phyloP scores from a whole-genome alignment of 2,329 filamentous ascomycete species.

The Davidsoniella australis region DNA sequence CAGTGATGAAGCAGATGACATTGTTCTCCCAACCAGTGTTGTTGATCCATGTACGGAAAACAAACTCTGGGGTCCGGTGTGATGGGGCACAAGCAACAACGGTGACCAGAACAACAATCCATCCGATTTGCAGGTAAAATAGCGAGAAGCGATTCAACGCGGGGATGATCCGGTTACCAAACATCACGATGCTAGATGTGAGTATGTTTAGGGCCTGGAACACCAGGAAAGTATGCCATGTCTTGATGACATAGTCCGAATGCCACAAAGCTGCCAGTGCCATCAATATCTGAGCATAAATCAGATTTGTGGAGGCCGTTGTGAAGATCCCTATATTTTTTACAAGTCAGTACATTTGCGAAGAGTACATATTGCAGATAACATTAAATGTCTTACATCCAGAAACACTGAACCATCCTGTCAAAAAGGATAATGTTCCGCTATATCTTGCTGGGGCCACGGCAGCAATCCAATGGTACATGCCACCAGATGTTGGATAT shows the following conservation, averaged over 20 bases:
- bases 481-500: slow-evolving; percentile 31
- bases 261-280: slow-evolving; percentile 26
- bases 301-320: slow-evolving; percentile 27
- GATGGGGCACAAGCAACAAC: slow-evolving; percentile 29
- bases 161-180: slow-evolving; percentile 28
- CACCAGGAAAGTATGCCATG: slow-evolving; percentile 32
- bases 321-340: slow-evolving; percentile 23
- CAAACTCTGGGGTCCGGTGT: slow-evolving; percentile 29
- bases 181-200: slow-evolving; percentile 28
- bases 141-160: slow-evolving; percentile 27
- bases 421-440: slow-evolving; percentile 10
- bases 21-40: slow-evolving; percentile 34
- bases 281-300: slow-evolving; percentile 26
- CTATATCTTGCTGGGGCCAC: slow-evolving; percentile 21
- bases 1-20: slow-evolving; percentile 32
- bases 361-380: too few species aligned
- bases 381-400: slow-evolving; percentile 7
- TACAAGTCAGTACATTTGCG: neutral
- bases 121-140: slow-evolving; percentile 29
- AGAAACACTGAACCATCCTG: slow-evolving; percentile 11
- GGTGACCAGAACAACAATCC: slow-evolving; percentile 29
- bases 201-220: slow-evolving; percentile 27
- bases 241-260: slow-evolving; percentile 20
- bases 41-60: slow-evolving; percentile 35
- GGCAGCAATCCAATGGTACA: slow-evolving; percentile 34